Evolutionary conservation across 2,329 filamentous ascomycete genomes (phyloP).

Genomic region (Trichoderma sp.): DNA sequence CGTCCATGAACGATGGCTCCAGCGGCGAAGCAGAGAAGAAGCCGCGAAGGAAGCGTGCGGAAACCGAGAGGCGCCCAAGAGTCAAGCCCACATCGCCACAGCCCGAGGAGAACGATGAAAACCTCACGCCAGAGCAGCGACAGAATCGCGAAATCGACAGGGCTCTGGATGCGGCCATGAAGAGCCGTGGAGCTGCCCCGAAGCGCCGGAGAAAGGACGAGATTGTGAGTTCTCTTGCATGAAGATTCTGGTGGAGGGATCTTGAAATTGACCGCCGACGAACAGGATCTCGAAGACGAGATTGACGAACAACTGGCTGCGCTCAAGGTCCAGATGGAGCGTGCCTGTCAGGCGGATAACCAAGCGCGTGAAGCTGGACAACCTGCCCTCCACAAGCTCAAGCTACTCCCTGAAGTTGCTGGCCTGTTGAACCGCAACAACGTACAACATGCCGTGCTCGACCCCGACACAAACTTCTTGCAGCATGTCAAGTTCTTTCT

Average conservation of each 20-base stretch:
- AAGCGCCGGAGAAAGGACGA: conserved; percentile 82
- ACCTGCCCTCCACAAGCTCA: conserved; percentile 88
- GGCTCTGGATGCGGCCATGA: conserved; percentile 84
- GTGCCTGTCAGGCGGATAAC: conserved; percentile 84
- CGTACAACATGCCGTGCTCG: conserved; percentile 78
- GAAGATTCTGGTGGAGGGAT: neutral
- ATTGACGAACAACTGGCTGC: conserved; percentile 87
- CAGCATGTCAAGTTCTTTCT: conserved; percentile 97
- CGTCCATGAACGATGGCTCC: conserved; percentile 46
- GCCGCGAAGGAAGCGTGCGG: conserved; percentile 48
- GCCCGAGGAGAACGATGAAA: conserved; percentile 72
- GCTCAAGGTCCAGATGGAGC: conserved; percentile 86
- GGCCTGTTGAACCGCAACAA: conserved; percentile 86
- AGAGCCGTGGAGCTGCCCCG: conserved; percentile 59
- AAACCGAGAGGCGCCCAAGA: conserved; percentile 49
- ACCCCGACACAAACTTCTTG: conserved; percentile 92
- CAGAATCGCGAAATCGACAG: conserved; percentile 80
- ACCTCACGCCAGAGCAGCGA: conserved; percentile 79
- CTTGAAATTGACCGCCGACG: neutral
- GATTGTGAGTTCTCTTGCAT: conserved; percentile 57
- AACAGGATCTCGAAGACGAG: conserved; percentile 80
- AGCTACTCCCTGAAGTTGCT: conserved; percentile 87
- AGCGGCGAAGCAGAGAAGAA: conserved; percentile 44
- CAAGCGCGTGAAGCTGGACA: conserved; percentile 73
- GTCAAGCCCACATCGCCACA: conserved; percentile 48